These are phyloP conservation scores for Aspergillus mulundensis DNA, from an alignment of 495 filamentous ascomycete genomes.

Conservation along the genomic window DNA sequence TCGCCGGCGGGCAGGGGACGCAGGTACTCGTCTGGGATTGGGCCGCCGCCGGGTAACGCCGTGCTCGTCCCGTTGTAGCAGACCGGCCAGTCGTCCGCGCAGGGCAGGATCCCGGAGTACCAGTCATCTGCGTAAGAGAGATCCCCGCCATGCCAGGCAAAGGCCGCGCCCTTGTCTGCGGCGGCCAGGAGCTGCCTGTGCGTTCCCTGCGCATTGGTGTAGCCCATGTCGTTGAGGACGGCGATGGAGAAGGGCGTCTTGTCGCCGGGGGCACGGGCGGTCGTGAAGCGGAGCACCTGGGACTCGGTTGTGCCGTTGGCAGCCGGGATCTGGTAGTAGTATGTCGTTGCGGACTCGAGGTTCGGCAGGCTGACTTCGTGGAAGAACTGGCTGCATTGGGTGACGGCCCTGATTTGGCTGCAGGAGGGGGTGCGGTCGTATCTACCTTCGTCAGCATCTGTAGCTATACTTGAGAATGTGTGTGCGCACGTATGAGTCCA, in stretches of 20 bases:
- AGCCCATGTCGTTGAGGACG: conserved; percentile 48
- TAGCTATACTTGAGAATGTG: no score
- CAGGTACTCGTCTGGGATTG: conserved; percentile 34
- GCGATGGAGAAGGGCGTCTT: conserved; percentile 28
- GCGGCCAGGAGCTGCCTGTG: conserved; percentile 38
- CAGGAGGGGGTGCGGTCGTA: conserved; percentile 52
- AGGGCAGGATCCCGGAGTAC: conserved; percentile 48
- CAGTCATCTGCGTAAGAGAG: conserved; percentile 38
- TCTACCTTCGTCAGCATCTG: conserved; percentile 17
- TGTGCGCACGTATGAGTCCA: conserved; percentile 35
- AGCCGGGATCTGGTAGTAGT: conserved; percentile 16
- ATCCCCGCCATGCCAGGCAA: conserved; percentile 52
- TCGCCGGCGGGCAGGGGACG: conserved; percentile 45
- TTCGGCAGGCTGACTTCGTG: conserved; percentile 28
- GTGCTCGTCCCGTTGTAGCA: conserved; percentile 50
- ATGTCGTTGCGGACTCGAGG: conserved; percentile 22
- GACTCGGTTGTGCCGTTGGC: conserved; percentile 31
- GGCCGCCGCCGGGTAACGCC: conserved; percentile 14
- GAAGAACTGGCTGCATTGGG: conserved; percentile 50
- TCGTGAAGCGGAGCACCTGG: conserved; percentile 31
- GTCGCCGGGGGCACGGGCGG: conserved; percentile 38
- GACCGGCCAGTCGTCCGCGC: conserved; percentile 45
- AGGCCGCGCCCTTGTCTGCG: conserved; percentile 35
- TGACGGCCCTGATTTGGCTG: conserved; percentile 38
- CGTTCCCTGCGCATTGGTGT: conserved; percentile 47